These are phyloP conservation scores for Ceratocystis albifundus DNA, from an alignment of 2,329 filamentous ascomycete species.

Conservation along the genomic window DNA sequence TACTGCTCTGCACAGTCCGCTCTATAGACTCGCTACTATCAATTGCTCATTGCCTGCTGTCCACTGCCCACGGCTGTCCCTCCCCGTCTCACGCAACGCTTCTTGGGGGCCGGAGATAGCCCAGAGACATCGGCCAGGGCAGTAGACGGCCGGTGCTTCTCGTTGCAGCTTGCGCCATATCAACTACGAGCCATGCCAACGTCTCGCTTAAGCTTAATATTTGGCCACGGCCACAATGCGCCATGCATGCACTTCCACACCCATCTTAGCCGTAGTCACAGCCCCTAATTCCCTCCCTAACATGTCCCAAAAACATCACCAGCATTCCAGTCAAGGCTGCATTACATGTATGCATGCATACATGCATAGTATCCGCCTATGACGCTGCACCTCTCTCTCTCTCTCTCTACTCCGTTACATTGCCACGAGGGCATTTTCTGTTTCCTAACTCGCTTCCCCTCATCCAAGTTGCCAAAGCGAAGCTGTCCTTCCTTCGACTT, in stretches of 20 bases:
- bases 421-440: background rate
- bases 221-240: conserved; percentile 2
- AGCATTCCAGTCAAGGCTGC: background rate
- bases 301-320: background rate
- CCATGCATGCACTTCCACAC: background rate
- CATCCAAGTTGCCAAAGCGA: background rate
- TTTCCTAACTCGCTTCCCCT: conserved; percentile 4
- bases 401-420: background rate
- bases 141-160: background rate
- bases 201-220: conserved; percentile 7
- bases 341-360: no score
- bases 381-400: background rate
- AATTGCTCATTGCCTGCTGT: background rate
- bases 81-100: background rate
- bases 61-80: background rate
- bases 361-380: background rate
- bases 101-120: background rate
- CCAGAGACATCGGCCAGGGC: background rate
- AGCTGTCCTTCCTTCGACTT: background rate
- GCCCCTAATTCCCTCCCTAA: background rate
- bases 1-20: background rate
- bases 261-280: background rate
- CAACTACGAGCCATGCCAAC: background rate
- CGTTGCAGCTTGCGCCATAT: background rate
- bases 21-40: background rate